phyloP scores from a whole-genome alignment of 106 monocot genomes.

The Platanthera guangdongensis region DNA sequence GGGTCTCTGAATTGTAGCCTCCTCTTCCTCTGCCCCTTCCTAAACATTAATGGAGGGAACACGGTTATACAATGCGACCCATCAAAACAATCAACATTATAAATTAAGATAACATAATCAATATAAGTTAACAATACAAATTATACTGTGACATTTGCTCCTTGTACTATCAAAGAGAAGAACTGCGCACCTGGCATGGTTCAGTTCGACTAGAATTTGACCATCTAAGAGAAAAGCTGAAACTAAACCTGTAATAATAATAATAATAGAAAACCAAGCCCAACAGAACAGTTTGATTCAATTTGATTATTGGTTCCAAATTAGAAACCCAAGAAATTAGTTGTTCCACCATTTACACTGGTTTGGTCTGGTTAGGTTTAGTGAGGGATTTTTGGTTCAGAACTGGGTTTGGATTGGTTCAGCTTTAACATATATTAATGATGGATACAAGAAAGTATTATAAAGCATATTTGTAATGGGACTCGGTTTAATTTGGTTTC shows the following conservation, averaged over 20 bases:
- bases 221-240: too few relatives aligned
- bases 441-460: not conserved
- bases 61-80: too few relatives aligned
- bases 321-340: too few relatives aligned
- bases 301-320: too few relatives aligned
- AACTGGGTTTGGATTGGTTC: too few relatives aligned
- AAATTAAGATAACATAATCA: not conserved
- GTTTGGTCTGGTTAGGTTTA: too few relatives aligned
- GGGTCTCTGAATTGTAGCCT: conserved; percentile 20
- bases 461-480: not conserved
- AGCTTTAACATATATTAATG: not conserved
- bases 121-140: not conserved
- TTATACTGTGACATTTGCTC: not conserved
- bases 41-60: not conserved
- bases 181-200: too few relatives aligned
- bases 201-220: too few relatives aligned
- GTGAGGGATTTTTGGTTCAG: too few relatives aligned
- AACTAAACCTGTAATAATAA: not conserved
- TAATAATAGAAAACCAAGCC: not conserved
- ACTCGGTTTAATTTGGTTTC: not conserved
- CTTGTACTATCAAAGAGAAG: not conserved
- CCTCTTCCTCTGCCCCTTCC: conserved; percentile 39
- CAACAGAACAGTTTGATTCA: too few relatives aligned
- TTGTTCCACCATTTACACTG: too few relatives aligned
- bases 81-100: too few relatives aligned